phyloP scores from a whole-genome alignment of 352 stramenopile species.

The Pelagophyceae sp. region DNA sequence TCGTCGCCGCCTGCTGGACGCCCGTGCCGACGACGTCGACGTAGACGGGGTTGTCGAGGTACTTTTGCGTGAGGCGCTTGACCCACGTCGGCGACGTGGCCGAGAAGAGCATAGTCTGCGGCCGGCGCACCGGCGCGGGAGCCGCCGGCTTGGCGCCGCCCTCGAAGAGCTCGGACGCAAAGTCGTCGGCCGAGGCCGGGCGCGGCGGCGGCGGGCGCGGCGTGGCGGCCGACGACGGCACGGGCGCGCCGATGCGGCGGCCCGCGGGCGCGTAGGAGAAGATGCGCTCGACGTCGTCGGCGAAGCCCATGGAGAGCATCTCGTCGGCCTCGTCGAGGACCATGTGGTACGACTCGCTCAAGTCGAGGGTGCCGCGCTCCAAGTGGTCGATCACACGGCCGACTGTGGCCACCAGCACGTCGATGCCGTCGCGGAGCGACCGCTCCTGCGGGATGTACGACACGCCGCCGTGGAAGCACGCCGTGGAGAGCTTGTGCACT shows the following conservation, averaged over 20 bases:
- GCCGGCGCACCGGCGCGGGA: slow-evolving; percentile 18
- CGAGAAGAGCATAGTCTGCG: slow-evolving; percentile 88
- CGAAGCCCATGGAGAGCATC: slow-evolving; percentile 97
- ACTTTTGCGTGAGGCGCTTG: slow-evolving; percentile 76
- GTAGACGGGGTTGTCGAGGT: slow-evolving; percentile 76
- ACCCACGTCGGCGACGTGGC: slow-evolving; percentile 92
- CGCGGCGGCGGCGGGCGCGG: slow-evolving; percentile 16
- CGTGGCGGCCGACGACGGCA: slow-evolving; percentile 29
- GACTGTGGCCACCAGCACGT: slow-evolving; percentile 90
- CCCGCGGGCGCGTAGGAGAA: slow-evolving; percentile 37
- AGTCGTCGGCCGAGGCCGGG: slow-evolving; percentile 21
- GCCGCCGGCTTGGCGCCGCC: slow-evolving; percentile 31
- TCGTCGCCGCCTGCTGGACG: slow-evolving; percentile 58
- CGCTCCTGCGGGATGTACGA: slow-evolving; percentile 84
- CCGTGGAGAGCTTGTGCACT: slow-evolving; percentile 43
- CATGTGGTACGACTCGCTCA: slow-evolving; percentile 71
- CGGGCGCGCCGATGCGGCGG: background rate
- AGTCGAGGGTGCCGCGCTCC: slow-evolving; percentile 75
- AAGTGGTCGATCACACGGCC: slow-evolving; percentile 93
- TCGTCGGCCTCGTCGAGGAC: slow-evolving; percentile 93
- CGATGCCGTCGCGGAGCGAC: slow-evolving; percentile 67
- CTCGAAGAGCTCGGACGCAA: slow-evolving; percentile 19
- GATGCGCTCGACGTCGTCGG: slow-evolving; percentile 91
- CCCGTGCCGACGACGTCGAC: slow-evolving; percentile 83
- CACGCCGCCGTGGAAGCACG: slow-evolving; percentile 82